phyloP scores from a whole-genome alignment of 2,329 filamentous ascomycete genomes.

The Stemphylium lycopersici region DNA sequence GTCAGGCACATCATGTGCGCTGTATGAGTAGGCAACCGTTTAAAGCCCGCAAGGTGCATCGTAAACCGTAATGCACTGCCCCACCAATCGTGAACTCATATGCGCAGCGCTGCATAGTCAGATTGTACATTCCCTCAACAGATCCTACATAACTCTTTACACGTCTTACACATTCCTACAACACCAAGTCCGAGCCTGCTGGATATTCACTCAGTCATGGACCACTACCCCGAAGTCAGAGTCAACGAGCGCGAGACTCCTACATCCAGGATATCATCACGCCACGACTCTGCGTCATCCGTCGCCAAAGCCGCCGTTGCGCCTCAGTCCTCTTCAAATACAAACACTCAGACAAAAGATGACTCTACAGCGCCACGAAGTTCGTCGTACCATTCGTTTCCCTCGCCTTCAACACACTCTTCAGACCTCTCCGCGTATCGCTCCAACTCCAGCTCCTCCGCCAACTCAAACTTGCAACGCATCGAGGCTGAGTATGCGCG shows the following conservation, averaged over 20 bases:
- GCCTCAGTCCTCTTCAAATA: background rate
- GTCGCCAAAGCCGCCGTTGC: conserved; percentile 11
- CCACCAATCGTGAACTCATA: background rate
- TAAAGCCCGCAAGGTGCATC: conserved; percentile 7
- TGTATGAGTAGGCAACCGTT: conserved; percentile 9
- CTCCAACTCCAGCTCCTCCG: conserved; percentile 11
- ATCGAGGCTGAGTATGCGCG: conserved; percentile 26
- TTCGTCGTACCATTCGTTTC: conserved; percentile 19
- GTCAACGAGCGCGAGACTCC: conserved; percentile 26
- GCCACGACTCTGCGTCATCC: conserved; percentile 27
- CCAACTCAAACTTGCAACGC: conserved; percentile 6
- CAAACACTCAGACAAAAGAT: background rate
- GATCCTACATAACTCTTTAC: background rate
- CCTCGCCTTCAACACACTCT: conserved; percentile 13
- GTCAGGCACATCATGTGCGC: conserved; percentile 5
- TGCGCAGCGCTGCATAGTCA: background rate
- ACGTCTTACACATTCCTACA: background rate
- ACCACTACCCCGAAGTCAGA: conserved; percentile 32
- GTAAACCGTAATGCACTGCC: background rate
- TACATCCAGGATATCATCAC: conserved; percentile 17
- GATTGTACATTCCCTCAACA: background rate
- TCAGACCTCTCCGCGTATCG: conserved; percentile 9
- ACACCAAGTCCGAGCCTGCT: background rate
- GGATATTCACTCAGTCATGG: conserved; percentile 18
- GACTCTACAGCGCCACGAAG: background rate